Conservation (phyloP, 2,329 filamentous ascomycete species). For the Talaromyces verruculosus region DNA sequence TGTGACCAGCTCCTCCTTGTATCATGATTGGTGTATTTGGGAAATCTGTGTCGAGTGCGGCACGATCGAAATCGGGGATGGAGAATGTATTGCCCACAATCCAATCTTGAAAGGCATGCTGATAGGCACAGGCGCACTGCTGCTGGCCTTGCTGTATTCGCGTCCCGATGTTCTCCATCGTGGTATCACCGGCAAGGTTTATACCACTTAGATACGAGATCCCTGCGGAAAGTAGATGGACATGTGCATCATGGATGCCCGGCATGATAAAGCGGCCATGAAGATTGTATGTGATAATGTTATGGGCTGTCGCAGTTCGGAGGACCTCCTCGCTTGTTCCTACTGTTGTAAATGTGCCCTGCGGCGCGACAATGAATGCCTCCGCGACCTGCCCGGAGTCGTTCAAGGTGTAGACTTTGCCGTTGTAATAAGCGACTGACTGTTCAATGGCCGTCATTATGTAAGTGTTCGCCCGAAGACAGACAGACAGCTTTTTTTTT, state of each 20-base stretch:
- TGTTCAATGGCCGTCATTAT: not conserved
- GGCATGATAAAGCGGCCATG: conserved; percentile 37
- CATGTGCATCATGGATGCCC: conserved; percentile 40
- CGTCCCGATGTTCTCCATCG: conserved; percentile 26
- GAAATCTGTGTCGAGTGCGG: conserved; percentile 30
- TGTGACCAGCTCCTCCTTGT: conserved; percentile 31
- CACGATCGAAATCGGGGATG: conserved; percentile 26
- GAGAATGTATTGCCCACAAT: conserved; percentile 27
- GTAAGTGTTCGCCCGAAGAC: not conserved
- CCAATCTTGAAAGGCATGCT: conserved; percentile 27
- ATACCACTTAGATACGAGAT: conserved; percentile 30
- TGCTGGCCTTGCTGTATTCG: conserved; percentile 28
- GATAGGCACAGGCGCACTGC: conserved; percentile 31
- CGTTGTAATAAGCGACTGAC: conserved; percentile 25
- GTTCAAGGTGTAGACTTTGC: conserved; percentile 31
- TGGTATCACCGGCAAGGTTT: conserved; percentile 30
- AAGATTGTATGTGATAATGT: conserved; percentile 30
- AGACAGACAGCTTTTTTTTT: not conserved
- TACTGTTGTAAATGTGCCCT: conserved; percentile 30
- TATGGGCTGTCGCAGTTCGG: conserved; percentile 21
- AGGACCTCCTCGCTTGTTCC: conserved; percentile 30
- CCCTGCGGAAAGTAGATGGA: conserved; percentile 33
- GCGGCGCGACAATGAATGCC: conserved; percentile 33
- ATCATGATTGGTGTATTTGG: conserved; percentile 34
- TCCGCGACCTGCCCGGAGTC: conserved; percentile 27